Percentiles rank a stretch among this genome's conserved stretches.
These are phyloP conservation scores for Multifurca ochricompacta DNA, from an alignment of 768 basidiomycete genomes.

Conservation along the genomic window DNA sequence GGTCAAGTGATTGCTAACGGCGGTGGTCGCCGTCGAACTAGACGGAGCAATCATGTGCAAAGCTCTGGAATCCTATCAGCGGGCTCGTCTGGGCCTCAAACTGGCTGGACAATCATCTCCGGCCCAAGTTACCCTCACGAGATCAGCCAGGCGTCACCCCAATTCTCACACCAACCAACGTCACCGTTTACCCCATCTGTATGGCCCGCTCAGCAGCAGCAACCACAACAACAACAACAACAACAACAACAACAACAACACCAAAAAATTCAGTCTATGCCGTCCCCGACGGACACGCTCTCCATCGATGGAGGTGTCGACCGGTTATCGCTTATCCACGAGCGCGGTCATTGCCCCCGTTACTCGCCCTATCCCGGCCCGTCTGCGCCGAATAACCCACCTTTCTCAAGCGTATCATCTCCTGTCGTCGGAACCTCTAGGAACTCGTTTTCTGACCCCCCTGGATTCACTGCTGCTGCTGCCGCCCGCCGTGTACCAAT, in stretches of 20 bases:
- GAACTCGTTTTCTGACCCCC: conserved; percentile 25
- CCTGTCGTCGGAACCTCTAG: conserved; percentile 32
- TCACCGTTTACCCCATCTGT: conserved; percentile 9
- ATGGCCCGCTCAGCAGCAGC: conserved; percentile 3
- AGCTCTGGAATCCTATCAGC: conserved; percentile 4
- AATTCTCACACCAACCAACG: neutral
- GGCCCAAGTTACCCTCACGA: conserved; percentile 15
- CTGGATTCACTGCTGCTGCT: conserved; percentile 16
- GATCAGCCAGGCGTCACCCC: conserved; percentile 4
- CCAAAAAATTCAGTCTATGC: neutral
- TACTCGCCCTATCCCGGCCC: conserved; percentile 43
- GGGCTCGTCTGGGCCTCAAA: conserved; percentile 13
- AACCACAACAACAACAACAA: no score
- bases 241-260: no score
- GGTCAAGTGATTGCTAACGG: conserved; percentile 64
- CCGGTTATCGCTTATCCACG: conserved; percentile 29
- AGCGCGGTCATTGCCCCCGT: conserved; percentile 25
- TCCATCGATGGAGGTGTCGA: conserved; percentile 23
- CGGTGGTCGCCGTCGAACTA: conserved; percentile 16
- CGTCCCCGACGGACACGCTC: conserved; percentile 17
- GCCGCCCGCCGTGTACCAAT: conserved; percentile 13
- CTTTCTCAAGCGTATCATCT: conserved; percentile 25
- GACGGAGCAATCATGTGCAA: conserved; percentile 16
- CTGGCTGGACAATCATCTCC: conserved; percentile 21
- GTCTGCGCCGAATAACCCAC: conserved; percentile 24